These are phyloP conservation scores for Xerocomus potaroensis DNA, from an alignment of 768 basidiomycete genomes.

Conservation along the genomic window DNA sequence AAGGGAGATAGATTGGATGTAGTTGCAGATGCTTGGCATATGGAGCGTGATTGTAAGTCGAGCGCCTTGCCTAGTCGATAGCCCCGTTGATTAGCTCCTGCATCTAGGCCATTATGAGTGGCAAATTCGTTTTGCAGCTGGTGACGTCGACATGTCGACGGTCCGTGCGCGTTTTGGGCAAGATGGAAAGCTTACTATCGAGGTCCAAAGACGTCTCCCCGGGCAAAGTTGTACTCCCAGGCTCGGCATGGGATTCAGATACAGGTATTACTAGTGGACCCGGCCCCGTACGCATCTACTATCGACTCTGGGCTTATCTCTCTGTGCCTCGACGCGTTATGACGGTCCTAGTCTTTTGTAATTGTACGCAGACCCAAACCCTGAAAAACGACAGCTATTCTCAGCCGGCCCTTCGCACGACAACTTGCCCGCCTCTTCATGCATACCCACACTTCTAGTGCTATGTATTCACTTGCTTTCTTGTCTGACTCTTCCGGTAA, in stretches of 20 bases:
- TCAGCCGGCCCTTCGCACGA: constrained; percentile 3
- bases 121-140: constrained; percentile 50
- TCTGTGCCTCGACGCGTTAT: too few relatives aligned
- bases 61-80: background rate
- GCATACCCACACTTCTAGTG: constrained; percentile 2
- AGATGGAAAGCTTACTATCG: constrained; percentile 44
- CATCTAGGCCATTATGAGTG: constrained; percentile 56
- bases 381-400: constrained; percentile 3
- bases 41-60: constrained; percentile 54
- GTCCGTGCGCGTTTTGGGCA: constrained; percentile 48
- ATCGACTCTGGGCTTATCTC: too few relatives aligned
- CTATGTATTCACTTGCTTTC: constrained; percentile 12
- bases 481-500: constrained; percentile 5
- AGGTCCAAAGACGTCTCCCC: constrained; percentile 33
- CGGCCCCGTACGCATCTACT: background rate
- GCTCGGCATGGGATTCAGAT: constrained; percentile 28
- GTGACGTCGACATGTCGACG: constrained; percentile 51
- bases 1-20: constrained; percentile 54
- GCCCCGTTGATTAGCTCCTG: constrained; percentile 2
- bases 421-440: background rate
- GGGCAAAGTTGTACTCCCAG: constrained; percentile 25
- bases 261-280: constrained; percentile 21
- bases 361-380: constrained; percentile 20
- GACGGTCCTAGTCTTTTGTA: constrained; percentile 21
- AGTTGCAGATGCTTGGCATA: constrained; percentile 61